These are phyloP conservation scores for Hyphopichia burtonii DNA, from an alignment of 1,139 yeast species.

Conservation along the genomic window DNA sequence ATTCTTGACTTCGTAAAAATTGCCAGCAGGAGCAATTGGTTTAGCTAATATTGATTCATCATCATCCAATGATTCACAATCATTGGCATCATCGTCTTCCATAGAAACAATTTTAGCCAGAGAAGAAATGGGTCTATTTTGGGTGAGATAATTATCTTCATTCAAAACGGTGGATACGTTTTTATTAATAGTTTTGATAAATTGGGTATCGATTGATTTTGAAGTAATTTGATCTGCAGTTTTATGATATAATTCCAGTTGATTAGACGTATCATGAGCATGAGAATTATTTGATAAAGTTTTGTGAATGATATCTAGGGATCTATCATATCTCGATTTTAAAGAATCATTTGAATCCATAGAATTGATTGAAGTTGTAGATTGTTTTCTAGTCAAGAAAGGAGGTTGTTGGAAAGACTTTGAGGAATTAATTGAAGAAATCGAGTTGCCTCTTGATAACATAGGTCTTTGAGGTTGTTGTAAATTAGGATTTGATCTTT, in stretches of 20 bases:
- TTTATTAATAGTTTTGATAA: constrained; percentile 12
- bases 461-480: background rate
- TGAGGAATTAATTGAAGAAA: constrained; percentile 1
- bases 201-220: constrained; percentile 3
- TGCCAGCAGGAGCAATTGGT: background rate
- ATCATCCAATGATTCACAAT: background rate
- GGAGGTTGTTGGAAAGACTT: constrained; percentile 8
- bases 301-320: constrained; percentile 28
- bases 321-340: constrained; percentile 20
- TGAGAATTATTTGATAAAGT: constrained; percentile 19
- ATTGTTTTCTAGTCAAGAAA: constrained; percentile 8
- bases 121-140: constrained; percentile 30
- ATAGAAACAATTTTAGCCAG: constrained; percentile 23
- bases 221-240: background rate
- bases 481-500: background rate
- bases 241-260: background rate
- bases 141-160: background rate
- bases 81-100: background rate
- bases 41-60: background rate
- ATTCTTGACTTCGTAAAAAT: constrained; percentile 7
- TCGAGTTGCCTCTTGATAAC: constrained; percentile 1
- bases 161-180: constrained; percentile 9
- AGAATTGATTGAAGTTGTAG: constrained; percentile 12
- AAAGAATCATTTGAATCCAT: constrained; percentile 19
- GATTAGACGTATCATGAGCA: background rate